Evolutionary conservation across 306 rosid genomes (phyloP).

Genomic region (Prunus armeniaca): DNA sequence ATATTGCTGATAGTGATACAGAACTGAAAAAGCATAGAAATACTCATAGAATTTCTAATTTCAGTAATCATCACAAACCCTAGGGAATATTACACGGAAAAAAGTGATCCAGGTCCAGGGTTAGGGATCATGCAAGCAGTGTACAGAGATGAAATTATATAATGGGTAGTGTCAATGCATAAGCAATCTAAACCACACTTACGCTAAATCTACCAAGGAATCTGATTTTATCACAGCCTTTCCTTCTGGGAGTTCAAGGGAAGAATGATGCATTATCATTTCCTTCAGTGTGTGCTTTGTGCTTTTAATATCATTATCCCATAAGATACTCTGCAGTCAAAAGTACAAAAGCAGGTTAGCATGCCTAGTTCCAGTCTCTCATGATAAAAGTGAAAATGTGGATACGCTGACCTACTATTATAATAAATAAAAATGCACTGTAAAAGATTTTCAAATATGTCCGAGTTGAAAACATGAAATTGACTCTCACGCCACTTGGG

Average conservation of each 20-base stretch:
- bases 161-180: neutral
- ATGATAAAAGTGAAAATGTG: neutral
- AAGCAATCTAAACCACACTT: conserved; percentile 36
- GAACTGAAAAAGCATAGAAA: neutral
- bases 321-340: conserved; percentile 71
- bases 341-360: neutral
- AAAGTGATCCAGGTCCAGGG: neutral
- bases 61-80: neutral
- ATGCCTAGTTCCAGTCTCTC: neutral
- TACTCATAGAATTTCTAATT: neutral
- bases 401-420: neutral
- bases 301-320: conserved; percentile 89
- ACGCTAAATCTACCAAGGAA: conserved; percentile 72
- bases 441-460: neutral
- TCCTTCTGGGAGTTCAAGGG: conserved; percentile 75
- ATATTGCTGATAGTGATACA: neutral
- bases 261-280: conserved; percentile 71
- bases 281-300: conserved; percentile 80
- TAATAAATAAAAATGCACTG: neutral
- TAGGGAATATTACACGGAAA: neutral
- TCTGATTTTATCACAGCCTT: conserved; percentile 73
- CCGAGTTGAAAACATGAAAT: neutral
- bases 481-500: neutral
- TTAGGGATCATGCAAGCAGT: neutral
- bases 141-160: neutral